phyloP scores from a whole-genome alignment of 176 grass and related monocot genomes.

The Phyllostachys edulis region DNA sequence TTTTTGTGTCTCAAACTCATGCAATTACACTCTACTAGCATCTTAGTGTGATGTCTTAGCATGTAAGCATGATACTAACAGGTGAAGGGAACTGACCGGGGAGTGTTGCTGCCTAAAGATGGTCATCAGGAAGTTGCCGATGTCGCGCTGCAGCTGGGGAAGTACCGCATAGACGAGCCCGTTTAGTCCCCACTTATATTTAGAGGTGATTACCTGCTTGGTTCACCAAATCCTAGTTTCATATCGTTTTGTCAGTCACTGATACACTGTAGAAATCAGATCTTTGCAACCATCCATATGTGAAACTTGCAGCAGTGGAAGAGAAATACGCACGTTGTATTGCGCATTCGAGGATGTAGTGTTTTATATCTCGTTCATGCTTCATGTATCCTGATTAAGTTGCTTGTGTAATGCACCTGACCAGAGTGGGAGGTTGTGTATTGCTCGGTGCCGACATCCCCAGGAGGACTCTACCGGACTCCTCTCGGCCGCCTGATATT shows the following conservation, averaged over 20 bases:
- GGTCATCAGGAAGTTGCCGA: conserved; percentile 68
- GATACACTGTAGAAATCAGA: neutral
- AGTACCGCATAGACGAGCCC: conserved; percentile 73
- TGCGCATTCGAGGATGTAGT: neutral
- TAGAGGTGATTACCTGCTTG: conserved; percentile 47
- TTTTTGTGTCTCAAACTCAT: neutral
- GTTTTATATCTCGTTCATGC: neutral
- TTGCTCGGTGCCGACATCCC: conserved; percentile 84
- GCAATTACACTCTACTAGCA: neutral
- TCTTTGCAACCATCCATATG: neutral
- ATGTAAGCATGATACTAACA: conserved; percentile 12
- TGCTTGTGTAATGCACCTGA: neutral
- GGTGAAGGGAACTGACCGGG: conserved; percentile 84
- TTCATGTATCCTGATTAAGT: neutral
- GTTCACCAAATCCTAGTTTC: neutral
- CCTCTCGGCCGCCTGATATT: conserved; percentile 74
- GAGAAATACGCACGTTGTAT: neutral
- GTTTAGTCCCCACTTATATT: conserved; percentile 86
- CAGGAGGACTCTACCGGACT: conserved; percentile 75
- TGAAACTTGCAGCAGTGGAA: neutral
- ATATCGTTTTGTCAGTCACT: neutral
- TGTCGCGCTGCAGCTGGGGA: conserved; percentile 53
- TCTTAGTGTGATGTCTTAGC: neutral
- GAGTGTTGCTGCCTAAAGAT: conserved; percentile 52
- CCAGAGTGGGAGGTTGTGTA: conserved; percentile 89